A percentile compares a stretch with the other conserved stretches of the same genome.
Evolutionary conservation across 2,329 filamentous ascomycete species (phyloP).

Genomic region (Sporothrix sp.): DNA sequence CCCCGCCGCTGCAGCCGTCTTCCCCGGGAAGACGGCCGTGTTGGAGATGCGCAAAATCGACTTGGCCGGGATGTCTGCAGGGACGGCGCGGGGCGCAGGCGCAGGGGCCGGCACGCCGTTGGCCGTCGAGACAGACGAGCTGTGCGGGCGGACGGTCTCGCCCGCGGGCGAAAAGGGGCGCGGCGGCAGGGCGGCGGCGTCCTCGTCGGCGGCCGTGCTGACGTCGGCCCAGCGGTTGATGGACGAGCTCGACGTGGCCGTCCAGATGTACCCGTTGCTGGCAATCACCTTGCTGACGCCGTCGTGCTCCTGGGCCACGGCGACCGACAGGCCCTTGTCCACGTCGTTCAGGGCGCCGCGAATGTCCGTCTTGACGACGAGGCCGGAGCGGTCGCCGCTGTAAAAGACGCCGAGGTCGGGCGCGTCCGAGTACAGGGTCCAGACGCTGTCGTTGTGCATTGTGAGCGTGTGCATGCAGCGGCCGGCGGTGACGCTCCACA

Average conservation of each 20-base stretch:
- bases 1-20: slow-evolving; percentile 40
- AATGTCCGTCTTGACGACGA: slow-evolving; percentile 94
- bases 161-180: slow-evolving; percentile 8
- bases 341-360: slow-evolving; percentile 61
- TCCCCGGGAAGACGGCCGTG: slow-evolving; percentile 67
- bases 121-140: slow-evolving; percentile 26
- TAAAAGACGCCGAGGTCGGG: slow-evolving; percentile 85
- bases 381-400: slow-evolving; percentile 81
- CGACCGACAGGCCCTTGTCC: slow-evolving; percentile 72
- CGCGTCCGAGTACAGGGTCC: slow-evolving; percentile 86
- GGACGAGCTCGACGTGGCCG: slow-evolving; percentile 78
- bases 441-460: slow-evolving; percentile 98
- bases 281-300: slow-evolving; percentile 61
- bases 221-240: slow-evolving; percentile 89
- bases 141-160: slow-evolving; percentile 15
- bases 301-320: slow-evolving; percentile 86
- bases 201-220: slow-evolving; percentile 46
- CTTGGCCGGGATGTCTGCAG: slow-evolving; percentile 63
- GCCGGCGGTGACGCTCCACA: slow-evolving; percentile 93
- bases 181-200: neutral
- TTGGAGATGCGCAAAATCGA: slow-evolving; percentile 77
- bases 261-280: slow-evolving; percentile 75
- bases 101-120: slow-evolving; percentile 24
- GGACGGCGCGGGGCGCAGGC: slow-evolving; percentile 23
- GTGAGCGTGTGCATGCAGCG: slow-evolving; percentile 96